Evolutionary conservation across 306 rosid genomes (phyloP).

Genomic region (Gastrolobium bilobum): DNA sequence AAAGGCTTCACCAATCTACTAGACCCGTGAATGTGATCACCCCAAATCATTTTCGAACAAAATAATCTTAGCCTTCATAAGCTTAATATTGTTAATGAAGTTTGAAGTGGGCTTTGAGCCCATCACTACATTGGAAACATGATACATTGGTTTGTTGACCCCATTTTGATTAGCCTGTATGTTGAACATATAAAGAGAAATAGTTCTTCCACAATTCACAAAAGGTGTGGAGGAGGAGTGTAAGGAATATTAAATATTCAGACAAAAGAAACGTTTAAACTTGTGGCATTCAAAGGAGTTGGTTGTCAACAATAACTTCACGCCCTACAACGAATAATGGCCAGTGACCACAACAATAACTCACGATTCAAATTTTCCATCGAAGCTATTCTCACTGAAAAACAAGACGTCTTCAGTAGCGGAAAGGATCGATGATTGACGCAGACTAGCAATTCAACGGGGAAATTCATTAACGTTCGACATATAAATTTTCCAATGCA

Average conservation of each 20-base stretch:
- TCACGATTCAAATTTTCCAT: too few species aligned
- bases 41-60: not conserved
- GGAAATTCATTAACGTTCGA: not conserved
- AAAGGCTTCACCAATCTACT: too few species aligned
- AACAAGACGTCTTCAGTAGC: not conserved
- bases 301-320: not conserved
- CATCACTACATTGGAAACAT: slow-evolving; percentile 8
- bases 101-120: not conserved
- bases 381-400: too few species aligned
- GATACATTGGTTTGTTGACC: not conserved
- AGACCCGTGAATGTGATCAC: too few species aligned
- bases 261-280: not conserved
- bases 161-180: not conserved
- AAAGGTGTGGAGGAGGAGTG: not conserved
- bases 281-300: too few species aligned
- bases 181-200: not conserved
- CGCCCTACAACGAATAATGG: not conserved
- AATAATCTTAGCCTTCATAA: not conserved
- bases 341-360: not conserved
- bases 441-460: not conserved
- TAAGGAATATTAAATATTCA: not conserved
- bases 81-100: not conserved
- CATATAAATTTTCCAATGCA: slow-evolving; percentile 10
- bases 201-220: not conserved
- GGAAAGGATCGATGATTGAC: not conserved